These are phyloP conservation scores for Fusarium sp. DNA, from an alignment of 2,329 filamentous ascomycete species.

Conservation along the genomic window DNA sequence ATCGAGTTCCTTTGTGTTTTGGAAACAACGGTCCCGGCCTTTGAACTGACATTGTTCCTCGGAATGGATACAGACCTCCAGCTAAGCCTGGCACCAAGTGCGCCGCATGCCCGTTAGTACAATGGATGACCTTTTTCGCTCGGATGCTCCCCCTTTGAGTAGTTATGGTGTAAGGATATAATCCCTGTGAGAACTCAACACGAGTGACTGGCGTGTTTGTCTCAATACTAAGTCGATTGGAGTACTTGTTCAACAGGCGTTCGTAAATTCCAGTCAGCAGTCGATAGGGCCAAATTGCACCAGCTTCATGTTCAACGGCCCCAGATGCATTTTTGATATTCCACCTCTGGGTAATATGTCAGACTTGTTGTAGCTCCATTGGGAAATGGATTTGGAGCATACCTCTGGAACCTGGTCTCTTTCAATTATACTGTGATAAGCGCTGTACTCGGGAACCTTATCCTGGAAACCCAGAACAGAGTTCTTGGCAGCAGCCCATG, in stretches of 20 bases:
- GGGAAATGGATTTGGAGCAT: not conserved
- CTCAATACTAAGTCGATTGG: constrained; percentile 50
- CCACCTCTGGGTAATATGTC: constrained; percentile 30
- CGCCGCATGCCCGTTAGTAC: constrained; percentile 64
- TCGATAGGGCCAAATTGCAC: constrained; percentile 62
- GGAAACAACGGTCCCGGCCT: constrained; percentile 50
- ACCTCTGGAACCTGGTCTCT: not conserved
- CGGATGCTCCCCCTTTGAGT: constrained; percentile 60
- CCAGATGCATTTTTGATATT: constrained; percentile 46
- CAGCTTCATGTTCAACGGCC: constrained; percentile 56
- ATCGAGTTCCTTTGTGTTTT: constrained; percentile 47
- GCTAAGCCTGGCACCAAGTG: constrained; percentile 62
- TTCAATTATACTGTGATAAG: constrained; percentile 2
- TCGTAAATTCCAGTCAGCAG: constrained; percentile 57
- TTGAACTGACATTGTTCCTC: constrained; percentile 63
- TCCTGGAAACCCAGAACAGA: constrained; percentile 4
- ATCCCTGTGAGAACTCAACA: not conserved
- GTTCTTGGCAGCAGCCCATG: not conserved
- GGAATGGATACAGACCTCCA: constrained; percentile 56
- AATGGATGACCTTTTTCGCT: constrained; percentile 64
- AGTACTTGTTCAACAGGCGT: constrained; percentile 49
- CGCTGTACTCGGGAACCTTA: not conserved
- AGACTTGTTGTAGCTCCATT: not conserved
- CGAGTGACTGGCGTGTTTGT: constrained; percentile 49
- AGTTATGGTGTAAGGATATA: constrained; percentile 53